Percentiles rank a stretch among this genome's conserved stretches.
Evolutionary conservation across 2,329 filamentous ascomycete species (phyloP).

Genomic region (Alternaria gansuensis): DNA sequence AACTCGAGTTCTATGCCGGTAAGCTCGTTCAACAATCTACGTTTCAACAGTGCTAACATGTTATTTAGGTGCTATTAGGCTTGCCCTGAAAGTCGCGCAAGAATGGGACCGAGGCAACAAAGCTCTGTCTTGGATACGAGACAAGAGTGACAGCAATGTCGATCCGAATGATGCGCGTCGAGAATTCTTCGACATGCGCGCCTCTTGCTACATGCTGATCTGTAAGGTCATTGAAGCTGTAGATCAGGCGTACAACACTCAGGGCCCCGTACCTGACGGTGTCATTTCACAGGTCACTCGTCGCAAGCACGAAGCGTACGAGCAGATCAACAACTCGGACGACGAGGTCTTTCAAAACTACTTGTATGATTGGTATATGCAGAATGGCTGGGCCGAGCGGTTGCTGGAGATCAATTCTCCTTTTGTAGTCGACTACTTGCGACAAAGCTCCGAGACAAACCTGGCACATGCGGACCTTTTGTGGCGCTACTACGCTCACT

Average conservation of each 20-base stretch:
- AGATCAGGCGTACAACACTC: constrained; percentile 72
- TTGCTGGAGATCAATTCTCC: constrained; percentile 84
- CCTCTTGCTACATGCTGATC: constrained; percentile 85
- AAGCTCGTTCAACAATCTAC: constrained; percentile 9
- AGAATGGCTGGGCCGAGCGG: constrained; percentile 82
- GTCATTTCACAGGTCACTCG: constrained; percentile 77
- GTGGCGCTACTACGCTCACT: constrained; percentile 90
- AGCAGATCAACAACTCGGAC: constrained; percentile 83
- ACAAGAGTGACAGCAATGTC: constrained; percentile 76
- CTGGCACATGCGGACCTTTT: constrained; percentile 86
- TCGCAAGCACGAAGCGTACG: constrained; percentile 86
- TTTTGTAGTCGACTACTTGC: constrained; percentile 85
- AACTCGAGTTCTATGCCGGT: constrained; percentile 86
- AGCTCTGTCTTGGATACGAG: constrained; percentile 86
- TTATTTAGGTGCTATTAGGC: constrained; percentile 75
- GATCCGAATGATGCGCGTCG: constrained; percentile 73
- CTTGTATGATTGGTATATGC: constrained; percentile 97
- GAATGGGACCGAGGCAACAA: constrained; percentile 88
- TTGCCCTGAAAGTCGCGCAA: constrained; percentile 82
- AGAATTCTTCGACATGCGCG: constrained; percentile 73
- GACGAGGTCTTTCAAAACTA: constrained; percentile 96
- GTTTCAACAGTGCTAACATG: constrained; percentile 13
- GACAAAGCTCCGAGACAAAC: constrained; percentile 75
- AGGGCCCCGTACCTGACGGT: constrained; percentile 80
- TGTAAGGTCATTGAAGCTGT: constrained; percentile 81